These are phyloP conservation scores for Beauveria varroae DNA, from an alignment of 2,329 filamentous ascomycete genomes.

Conservation along the genomic window DNA sequence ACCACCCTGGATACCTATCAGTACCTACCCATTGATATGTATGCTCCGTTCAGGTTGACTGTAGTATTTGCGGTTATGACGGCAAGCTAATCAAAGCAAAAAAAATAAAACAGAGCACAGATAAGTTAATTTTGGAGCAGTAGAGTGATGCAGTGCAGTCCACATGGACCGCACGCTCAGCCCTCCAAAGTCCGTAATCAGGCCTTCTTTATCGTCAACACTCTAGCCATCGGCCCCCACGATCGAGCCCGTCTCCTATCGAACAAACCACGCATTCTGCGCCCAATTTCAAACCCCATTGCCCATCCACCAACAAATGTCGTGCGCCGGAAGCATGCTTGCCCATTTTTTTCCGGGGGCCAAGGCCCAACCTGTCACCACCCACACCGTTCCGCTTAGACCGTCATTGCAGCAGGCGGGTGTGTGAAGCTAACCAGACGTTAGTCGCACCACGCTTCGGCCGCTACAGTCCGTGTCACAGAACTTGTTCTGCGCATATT, in stretches of 20 bases:
- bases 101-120: not conserved
- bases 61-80: too few relatives aligned
- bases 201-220: not conserved
- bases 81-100: too few relatives aligned
- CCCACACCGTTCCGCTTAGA: not conserved
- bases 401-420: not conserved
- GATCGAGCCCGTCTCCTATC: not conserved
- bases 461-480: slow-evolving; percentile 8
- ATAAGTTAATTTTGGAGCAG: not conserved
- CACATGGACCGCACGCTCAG: not conserved
- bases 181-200: not conserved
- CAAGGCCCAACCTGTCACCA: not conserved
- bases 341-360: not conserved
- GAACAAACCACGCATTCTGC: not conserved
- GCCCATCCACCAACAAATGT: not conserved
- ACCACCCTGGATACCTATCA: too few relatives aligned
- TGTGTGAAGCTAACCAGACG: not conserved
- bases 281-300: not conserved
- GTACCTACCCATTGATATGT: too few relatives aligned
- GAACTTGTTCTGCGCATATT: not conserved
- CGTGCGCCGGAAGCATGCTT: not conserved
- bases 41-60: too few relatives aligned
- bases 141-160: not conserved
- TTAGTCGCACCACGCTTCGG: not conserved
- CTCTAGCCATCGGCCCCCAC: not conserved